Percentiles rank a stretch among this genome's conserved stretches.
Evolutionary conservation across 805 yeast species (phyloP).

Genomic region (Candida manassasensis): DNA sequence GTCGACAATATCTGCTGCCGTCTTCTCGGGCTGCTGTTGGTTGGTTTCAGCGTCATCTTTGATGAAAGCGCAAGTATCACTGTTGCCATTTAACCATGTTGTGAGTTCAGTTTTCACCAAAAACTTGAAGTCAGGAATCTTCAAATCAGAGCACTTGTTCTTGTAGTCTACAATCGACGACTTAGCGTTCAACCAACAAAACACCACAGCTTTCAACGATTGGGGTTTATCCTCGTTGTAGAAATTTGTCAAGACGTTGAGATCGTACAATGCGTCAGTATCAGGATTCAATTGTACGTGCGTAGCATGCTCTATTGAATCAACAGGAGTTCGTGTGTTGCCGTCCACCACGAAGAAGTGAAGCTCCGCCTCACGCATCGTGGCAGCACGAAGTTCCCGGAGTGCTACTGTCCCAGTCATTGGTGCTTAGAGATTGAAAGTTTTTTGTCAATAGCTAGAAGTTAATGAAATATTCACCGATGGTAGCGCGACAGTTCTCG

Average conservation of each 20-base stretch:
- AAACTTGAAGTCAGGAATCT: constrained; percentile 70
- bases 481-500: too few relatives aligned
- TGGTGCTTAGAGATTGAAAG: background rate
- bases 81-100: constrained; percentile 73
- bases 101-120: constrained; percentile 80
- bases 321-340: constrained; percentile 11
- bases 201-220: constrained; percentile 56
- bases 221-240: constrained; percentile 45
- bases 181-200: constrained; percentile 75
- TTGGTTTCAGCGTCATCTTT: constrained; percentile 22
- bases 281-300: constrained; percentile 23
- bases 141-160: constrained; percentile 59
- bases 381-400: constrained; percentile 23
- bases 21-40: constrained; percentile 11
- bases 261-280: constrained; percentile 18
- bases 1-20: constrained; percentile 31
- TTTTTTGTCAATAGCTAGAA: too few relatives aligned
- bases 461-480: too few relatives aligned
- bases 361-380: constrained; percentile 19
- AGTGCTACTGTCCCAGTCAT: constrained; percentile 19
- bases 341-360: constrained; percentile 14
- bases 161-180: constrained; percentile 79
- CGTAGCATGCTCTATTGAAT: constrained; percentile 31
- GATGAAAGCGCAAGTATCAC: constrained; percentile 51
- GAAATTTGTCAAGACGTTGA: constrained; percentile 52